Evolutionary conservation across 1,284 basidiomycete genomes (phyloP), one percentile per base, ranked within the genome.

Genomic region (Naganishia albida): DNA sequence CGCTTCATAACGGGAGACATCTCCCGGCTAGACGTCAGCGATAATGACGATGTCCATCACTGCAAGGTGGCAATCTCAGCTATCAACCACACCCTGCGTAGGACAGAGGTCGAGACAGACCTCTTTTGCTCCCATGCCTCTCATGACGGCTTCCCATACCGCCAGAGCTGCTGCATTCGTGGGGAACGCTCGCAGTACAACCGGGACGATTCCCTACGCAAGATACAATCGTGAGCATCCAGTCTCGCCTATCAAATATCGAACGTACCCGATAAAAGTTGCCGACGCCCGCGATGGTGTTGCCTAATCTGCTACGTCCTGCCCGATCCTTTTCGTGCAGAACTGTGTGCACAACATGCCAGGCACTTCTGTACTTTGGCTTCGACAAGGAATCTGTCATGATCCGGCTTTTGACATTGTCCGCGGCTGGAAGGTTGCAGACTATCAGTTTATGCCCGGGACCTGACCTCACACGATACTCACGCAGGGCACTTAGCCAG

Each of bases 101-200:
- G 34, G 34, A 52, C 51, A 20, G 6, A 6, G 4, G 15, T 6
- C 10, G 13, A 12, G 46, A 25, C 46, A 20, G 20, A 59, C 56
- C 43, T 59, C 44, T 49, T 59, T 59, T 23, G 28, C 56, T 7
- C 46, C 28, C 57, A 49, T 49, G 8, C 20, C 30, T 28, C 76
- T 66, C 78, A 80, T 80, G 3, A 77, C 74, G 2, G 70, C 74
- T 65, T 80, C 78, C 76, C 77, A 80, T 3, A 80, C 78, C 2
- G 76, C 74, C 44, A 80, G 67, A 10, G 78, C 78, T 7, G 78
- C 77, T 4, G 78, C 78, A 63, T 80, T 80, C 0, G 77, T 78
- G 0, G 78, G 78, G 68, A 78, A 78, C 1, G 78, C 78, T 28
- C 78, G 65, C 10, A 80, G 66, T 1, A 75, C 74, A 26, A 78